Evolutionary conservation across 768 basidiomycete species (phyloP), one percentile per base, ranked within the genome.

Genomic region (Pleurotus salmoneostramineus): DNA sequence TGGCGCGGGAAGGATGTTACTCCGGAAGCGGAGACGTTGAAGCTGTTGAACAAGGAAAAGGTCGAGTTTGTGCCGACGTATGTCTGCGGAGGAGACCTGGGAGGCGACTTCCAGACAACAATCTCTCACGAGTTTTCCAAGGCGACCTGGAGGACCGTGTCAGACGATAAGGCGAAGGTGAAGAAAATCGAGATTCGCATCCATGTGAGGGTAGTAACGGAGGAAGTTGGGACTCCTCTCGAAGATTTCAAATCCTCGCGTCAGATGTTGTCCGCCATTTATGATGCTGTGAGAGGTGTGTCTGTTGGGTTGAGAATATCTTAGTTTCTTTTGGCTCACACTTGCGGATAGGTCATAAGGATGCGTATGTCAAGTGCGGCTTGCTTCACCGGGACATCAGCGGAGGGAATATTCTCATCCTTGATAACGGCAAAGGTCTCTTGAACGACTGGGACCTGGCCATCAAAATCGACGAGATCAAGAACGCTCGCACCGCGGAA

Each of bases 71-170:
- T 75, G 33, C 69, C 72, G 0, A 46, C 37, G 21, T 52, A 70
- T 17, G 36, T 68, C 6, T 66, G 63, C 34, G 74, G 69, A 2
- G 68, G 65, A 31, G 73, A 77, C 55, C 42, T 75, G 31, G 21
- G 21, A 27, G 21, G 21, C 3, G 21, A 27, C 21, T 7, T 7
- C n/a, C 50, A 51, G 36, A 14, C 8, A 4, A 51, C 50, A 10
- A 32, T n/a, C 12, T 15, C 50, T n/a, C 27, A 35, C 50, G 50
- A 34, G 8, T 15, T 10, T 21, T 5, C 5, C 6, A 32, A 51
- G 11, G 21, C 21, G 21, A 27, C 21, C 21, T 27, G 21, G 21
- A 27, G 21, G 21, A 27, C 1, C 21, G 21, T 27, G 21, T 27
- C 21, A 3, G 21, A 27, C 3, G 3, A 27, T 40, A 8, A 8